Evolutionary conservation across 148 eudicot species (phyloP), one percentile per base, ranked within the genome.

Genomic region (Bassia scoparia): DNA sequence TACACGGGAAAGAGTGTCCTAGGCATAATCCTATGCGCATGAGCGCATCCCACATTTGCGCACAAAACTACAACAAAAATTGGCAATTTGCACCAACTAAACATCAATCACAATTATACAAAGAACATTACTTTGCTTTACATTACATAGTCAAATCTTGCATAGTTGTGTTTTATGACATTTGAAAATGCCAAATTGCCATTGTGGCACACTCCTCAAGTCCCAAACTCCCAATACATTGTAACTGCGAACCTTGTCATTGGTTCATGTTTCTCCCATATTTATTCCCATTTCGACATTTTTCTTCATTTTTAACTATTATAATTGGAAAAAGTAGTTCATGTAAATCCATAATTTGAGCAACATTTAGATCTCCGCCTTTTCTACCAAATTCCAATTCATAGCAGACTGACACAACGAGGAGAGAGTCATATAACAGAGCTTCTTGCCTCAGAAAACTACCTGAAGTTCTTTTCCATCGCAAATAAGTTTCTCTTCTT

Each of bases 311-410:
- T 9, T 3, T 9, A 46, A 46, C 5, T 46, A 54, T 11, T 54
- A 20, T 56, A 7, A 21, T 7, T 54, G 4, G 12, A 14, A 16
- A 54, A 54, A n/a, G n/a, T 54, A 20, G n/a, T 24, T 54, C 2
- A 20, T 3, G 16, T 21, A 24, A 61, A 56, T 52, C 67, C 60
- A 63, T 8, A 38, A 53, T 17, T 53, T 74, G 3, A 46, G 46
- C 49, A 7, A 34, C 73, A 76, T 68, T 69, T 59, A 46, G 56
- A 76, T 61, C 52, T 76, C 69, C 72, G 66, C 72, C 72, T 44
- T 56, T 58, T 20, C 20, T 53, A 55, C 71, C 66, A 66, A 74
- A 63, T 71, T 70, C 52, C 43, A 52, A 23, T 30, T 14, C 66
- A 23, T 27, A 20, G 38, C n/a, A 35, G 5, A 20, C n/a, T 11